Base-by-base conservation (phyloP, 768 basidiomycete species). In the Amanita pseudoporphyria region DNA sequence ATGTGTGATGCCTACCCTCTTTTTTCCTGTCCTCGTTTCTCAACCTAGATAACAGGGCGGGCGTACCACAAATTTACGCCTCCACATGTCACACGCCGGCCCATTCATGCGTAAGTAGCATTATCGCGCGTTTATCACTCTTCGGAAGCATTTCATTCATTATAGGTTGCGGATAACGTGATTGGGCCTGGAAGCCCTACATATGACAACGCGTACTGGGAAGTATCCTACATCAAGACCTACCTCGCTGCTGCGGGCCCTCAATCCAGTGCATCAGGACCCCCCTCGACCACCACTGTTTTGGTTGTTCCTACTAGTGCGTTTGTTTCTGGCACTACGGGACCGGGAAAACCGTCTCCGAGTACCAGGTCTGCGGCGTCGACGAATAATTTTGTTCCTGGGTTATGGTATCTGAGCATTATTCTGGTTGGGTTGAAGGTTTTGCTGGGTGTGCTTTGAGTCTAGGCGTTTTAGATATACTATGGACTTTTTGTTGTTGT, bases 171-270 rank as follows among this genome's bases (percentile, higher is more conserved):
- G 6, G 71, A 73, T 55, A 75, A 79, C 55, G 65, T 79, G 16
- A 61, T 77, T 41, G 74, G 76, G 9, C 57, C 71, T 12, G 72
- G 72, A 2, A 64, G 61, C 37, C 64, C 65, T 28, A 73, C 67
- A 40, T 81, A 69, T 58, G 69, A 72, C 54, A 61, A 68, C 16
- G 78, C 78, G 0, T 78, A 73, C 59, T 84, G 79, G 63, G 81
- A 82, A 59, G 73, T 85, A 56, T 61, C 67, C 31, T 78, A 75
- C 54, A 63, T 84, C 54, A 70, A 77, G 33, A 77, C 79, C 9
- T 85, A 82, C 59, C 67, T 71, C 12, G 72, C 67, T 0, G 57
- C 59, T 0, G 57, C 59, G 14, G 58, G 56, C 9, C 51, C 53
- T 3, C 44, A 49, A 9, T 33, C 58, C 5, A 42, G 55, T 9